These are phyloP conservation scores for Lentinula boryana DNA, from an alignment of 768 basidiomycete species.

Conservation along the genomic window DNA sequence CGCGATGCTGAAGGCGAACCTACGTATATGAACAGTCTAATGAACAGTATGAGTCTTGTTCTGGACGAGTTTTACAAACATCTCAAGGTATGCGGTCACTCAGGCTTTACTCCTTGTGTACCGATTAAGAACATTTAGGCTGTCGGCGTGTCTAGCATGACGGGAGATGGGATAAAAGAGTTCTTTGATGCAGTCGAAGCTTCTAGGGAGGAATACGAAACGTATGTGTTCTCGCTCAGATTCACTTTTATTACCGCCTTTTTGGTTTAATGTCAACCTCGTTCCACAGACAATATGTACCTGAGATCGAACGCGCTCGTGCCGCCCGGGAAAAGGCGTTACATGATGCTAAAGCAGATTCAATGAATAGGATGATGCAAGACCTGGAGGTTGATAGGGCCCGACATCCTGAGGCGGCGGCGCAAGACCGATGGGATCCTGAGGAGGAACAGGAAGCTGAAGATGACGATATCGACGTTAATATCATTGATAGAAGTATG, in stretches of 20 bases:
- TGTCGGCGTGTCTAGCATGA: conserved; percentile 93
- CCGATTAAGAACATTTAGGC: conserved; percentile 40
- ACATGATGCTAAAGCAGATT: conserved; percentile 65
- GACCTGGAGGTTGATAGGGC: conserved; percentile 74
- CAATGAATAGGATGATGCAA: conserved; percentile 68
- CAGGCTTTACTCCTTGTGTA: background rate
- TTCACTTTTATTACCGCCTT: background rate
- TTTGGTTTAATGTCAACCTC: background rate
- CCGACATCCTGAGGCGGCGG: conserved; percentile 50
- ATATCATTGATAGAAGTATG: conserved; percentile 72
- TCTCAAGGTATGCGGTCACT: conserved; percentile 57
- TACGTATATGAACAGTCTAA: conserved; percentile 96
- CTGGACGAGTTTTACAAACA: conserved; percentile 98
- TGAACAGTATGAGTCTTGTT: conserved; percentile 98
- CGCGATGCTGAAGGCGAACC: conserved; percentile 83
- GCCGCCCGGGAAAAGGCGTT: conserved; percentile 58
- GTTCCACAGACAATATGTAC: conserved; percentile 74
- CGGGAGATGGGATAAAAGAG: conserved; percentile 88
- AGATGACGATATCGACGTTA: conserved; percentile 51
- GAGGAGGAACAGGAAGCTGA: conserved; percentile 33
- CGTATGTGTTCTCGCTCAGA: conserved; percentile 37
- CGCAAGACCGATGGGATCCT: conserved; percentile 58
- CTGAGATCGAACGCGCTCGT: conserved; percentile 75
- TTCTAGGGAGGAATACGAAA: conserved; percentile 83
- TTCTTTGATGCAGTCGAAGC: conserved; percentile 91